Conservation (phyloP, 345 rosid genomes). For the Lepidium didymum region DNA sequence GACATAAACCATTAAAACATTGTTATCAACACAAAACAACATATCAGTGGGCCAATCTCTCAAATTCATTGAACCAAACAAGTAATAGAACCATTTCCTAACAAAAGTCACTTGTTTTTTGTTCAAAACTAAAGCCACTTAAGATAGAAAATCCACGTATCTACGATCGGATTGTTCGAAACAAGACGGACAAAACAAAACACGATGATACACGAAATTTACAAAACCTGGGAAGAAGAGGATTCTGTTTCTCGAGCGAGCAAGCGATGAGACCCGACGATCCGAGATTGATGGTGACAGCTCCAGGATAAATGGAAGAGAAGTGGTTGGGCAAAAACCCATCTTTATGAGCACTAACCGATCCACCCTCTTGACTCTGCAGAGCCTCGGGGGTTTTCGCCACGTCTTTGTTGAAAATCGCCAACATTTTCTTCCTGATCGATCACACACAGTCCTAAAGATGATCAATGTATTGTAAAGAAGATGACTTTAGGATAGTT, state of each 20-base stretch:
- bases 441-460: neutral
- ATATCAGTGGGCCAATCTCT: neutral
- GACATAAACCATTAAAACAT: too few species aligned
- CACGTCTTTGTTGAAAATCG: constrained; percentile 79
- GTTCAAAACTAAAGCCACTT: neutral
- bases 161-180: neutral
- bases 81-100: neutral
- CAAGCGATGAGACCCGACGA: constrained; percentile 68
- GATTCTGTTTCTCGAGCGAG: constrained; percentile 68
- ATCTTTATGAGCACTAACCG: constrained; percentile 56
- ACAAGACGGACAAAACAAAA: neutral
- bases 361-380: constrained; percentile 44
- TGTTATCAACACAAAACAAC: neutral
- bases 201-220: neutral
- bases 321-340: constrained; percentile 59
- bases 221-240: constrained; percentile 75
- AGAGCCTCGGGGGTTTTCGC: constrained; percentile 79
- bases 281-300: constrained; percentile 72
- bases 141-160: neutral
- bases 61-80: neutral
- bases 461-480: neutral
- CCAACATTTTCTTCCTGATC: constrained; percentile 48
- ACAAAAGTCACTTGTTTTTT: neutral
- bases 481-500: constrained; percentile 13
- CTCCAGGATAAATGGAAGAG: constrained; percentile 39